These are phyloP conservation scores for Lactarius evosmus DNA, from an alignment of 768 basidiomycete genomes.

Conservation along the genomic window DNA sequence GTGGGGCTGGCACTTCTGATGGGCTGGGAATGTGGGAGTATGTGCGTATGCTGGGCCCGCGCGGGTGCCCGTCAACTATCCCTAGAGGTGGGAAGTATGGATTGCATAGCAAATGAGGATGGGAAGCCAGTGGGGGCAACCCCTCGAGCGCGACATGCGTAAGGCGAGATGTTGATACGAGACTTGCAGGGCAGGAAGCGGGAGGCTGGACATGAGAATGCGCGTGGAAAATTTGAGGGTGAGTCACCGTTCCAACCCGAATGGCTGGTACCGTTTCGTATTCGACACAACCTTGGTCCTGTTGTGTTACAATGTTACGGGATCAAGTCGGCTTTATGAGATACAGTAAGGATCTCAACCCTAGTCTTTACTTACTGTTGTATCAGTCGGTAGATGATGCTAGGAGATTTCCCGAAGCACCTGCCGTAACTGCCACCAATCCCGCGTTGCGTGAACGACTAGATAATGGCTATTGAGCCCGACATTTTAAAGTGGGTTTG, in stretches of 20 bases:
- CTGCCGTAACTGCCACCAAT: constrained; percentile 93
- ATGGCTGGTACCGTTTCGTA: constrained; percentile 91
- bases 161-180: constrained; percentile 25
- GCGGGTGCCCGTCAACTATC: not conserved
- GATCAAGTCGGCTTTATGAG: constrained; percentile 50
- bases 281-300: constrained; percentile 49
- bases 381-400: constrained; percentile 92
- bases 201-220: constrained; percentile 68
- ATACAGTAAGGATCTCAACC: constrained; percentile 87
- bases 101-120: constrained; percentile 19
- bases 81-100: constrained; percentile 16
- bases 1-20: constrained; percentile 31
- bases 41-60: constrained; percentile 15
- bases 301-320: constrained; percentile 50
- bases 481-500: constrained; percentile 94
- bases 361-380: constrained; percentile 95
- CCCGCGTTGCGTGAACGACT: constrained; percentile 95
- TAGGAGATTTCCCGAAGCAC: constrained; percentile 98
- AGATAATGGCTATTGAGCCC: constrained; percentile 97
- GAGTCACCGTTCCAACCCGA: constrained; percentile 82
- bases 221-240: constrained; percentile 81
- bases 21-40: constrained; percentile 23
- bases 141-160: constrained; percentile 9
- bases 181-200: constrained; percentile 33
- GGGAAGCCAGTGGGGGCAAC: constrained; percentile 12